These are phyloP conservation scores for Pelargonium nanum DNA, from an alignment of 345 rosid species.

Conservation along the genomic window DNA sequence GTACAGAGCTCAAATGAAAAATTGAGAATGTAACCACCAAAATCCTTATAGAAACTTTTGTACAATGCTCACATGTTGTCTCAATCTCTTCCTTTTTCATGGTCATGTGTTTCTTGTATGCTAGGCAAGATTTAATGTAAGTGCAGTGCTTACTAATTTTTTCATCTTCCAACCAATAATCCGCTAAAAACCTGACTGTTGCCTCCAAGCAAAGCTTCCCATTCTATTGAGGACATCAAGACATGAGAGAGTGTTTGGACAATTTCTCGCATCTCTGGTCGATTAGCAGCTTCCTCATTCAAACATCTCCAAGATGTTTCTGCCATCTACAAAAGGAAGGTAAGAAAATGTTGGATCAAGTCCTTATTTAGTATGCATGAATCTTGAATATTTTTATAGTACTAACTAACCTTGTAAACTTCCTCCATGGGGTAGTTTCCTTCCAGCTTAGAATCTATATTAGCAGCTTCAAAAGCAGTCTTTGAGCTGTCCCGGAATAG, in stretches of 20 bases:
- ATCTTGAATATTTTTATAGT: too few species aligned
- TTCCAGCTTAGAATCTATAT: slow-evolving; percentile 16
- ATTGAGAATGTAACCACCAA: too few species aligned
- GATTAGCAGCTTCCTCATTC: slow-evolving; percentile 15
- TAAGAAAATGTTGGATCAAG: background rate
- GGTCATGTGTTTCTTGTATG: too few species aligned
- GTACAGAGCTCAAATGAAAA: too few species aligned
- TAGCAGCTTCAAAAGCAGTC: slow-evolving; percentile 18
- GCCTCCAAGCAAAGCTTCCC: slow-evolving; percentile 22
- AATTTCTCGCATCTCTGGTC: slow-evolving; percentile 30
- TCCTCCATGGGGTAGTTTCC: slow-evolving; percentile 23
- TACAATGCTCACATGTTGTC: too few species aligned
- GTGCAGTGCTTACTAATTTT: too few species aligned
- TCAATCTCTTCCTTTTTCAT: too few species aligned
- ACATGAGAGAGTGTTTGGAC: slow-evolving; percentile 21
- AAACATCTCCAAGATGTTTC: slow-evolving; percentile 19
- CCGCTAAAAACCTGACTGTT: slow-evolving; percentile 7
- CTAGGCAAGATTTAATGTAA: too few species aligned
- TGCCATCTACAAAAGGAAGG: slow-evolving; percentile 18
- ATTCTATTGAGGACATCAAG: slow-evolving; percentile 14
- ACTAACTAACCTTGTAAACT: slow-evolving; percentile 26
- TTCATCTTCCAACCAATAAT: background rate
- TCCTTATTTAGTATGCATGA: background rate
- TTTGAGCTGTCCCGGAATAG: slow-evolving; percentile 15
- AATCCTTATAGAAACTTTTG: too few species aligned